Conservation (phyloP, 306 rosid genomes). For the Benincasa hispida region DNA sequence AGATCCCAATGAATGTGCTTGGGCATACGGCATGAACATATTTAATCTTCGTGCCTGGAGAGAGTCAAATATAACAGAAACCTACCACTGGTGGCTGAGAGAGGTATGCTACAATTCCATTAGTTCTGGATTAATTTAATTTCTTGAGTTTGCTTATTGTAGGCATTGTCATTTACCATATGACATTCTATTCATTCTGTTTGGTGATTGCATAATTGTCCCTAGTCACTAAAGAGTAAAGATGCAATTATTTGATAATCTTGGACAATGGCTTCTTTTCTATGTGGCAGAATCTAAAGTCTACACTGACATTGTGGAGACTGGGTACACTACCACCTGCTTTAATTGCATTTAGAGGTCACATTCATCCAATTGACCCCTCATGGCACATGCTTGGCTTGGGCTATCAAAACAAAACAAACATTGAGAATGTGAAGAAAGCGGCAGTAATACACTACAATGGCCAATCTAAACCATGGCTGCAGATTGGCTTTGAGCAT, state of each 20-base stretch:
- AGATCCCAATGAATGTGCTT: slow-evolving; percentile 93
- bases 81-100: slow-evolving; percentile 84
- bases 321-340: slow-evolving; percentile 98
- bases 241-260: background rate
- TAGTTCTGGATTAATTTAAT: background rate
- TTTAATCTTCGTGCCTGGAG: slow-evolving; percentile 89
- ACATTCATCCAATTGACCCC: slow-evolving; percentile 73
- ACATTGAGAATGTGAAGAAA: slow-evolving; percentile 39
- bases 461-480: slow-evolving; percentile 97
- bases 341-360: slow-evolving; percentile 86
- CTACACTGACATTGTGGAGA: slow-evolving; percentile 87
- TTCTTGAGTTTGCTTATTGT: background rate
- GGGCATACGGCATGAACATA: slow-evolving; percentile 98
- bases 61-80: slow-evolving; percentile 55
- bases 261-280: slow-evolving; percentile 10
- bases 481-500: slow-evolving; percentile 92
- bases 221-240: background rate
- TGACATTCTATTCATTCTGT: background rate
- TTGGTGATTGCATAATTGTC: background rate
- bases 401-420: slow-evolving; percentile 84
- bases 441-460: slow-evolving; percentile 98
- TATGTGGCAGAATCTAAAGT: slow-evolving; percentile 61
- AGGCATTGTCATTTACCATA: background rate
- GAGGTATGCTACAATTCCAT: slow-evolving; percentile 37
- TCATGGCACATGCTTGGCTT: slow-evolving; percentile 97